Percentiles rank a stretch among this genome's conserved stretches.
phyloP scores from a whole-genome alignment of 306 rosid species.

The Vicia faba region DNA sequence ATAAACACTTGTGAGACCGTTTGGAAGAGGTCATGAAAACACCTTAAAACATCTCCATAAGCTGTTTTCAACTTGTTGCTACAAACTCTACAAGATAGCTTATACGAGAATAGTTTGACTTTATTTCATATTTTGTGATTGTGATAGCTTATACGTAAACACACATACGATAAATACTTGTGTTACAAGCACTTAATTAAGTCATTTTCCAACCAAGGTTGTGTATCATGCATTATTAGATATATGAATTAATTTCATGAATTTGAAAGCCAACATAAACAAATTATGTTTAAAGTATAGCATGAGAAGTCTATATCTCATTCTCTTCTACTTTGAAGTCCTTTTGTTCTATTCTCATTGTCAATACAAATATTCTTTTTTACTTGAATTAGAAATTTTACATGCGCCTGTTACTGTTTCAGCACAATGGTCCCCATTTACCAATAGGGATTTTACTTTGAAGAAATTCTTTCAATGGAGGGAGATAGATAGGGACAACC shows the following conservation, averaged over 20 bases:
- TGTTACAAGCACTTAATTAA: background rate
- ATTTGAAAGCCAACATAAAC: constrained; percentile 36
- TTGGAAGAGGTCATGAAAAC: background rate
- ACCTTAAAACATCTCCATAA: background rate
- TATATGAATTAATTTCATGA: constrained; percentile 35
- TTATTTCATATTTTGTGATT: too few relatives aligned
- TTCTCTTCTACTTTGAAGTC: constrained; percentile 42
- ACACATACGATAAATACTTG: background rate
- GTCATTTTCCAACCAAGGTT: background rate
- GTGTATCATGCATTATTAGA: constrained; percentile 39
- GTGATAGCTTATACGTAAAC: too few relatives aligned
- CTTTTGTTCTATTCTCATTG: constrained; percentile 42
- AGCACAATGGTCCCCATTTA: constrained; percentile 71
- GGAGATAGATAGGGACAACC: constrained; percentile 69
- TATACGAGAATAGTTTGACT: background rate
- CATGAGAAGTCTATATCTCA: constrained; percentile 46
- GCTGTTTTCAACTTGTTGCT: background rate
- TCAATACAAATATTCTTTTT: constrained; percentile 22
- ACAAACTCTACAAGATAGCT: background rate
- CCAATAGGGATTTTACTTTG: constrained; percentile 70
- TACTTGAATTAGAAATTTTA: constrained; percentile 42
- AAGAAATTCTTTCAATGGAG: constrained; percentile 50
- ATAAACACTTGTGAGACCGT: too few relatives aligned
- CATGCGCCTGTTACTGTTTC: constrained; percentile 49
- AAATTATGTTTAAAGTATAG: constrained; percentile 41